phyloP scores from a whole-genome alignment of 2,329 filamentous ascomycete genomes.

The Trichoderma gracile region DNA sequence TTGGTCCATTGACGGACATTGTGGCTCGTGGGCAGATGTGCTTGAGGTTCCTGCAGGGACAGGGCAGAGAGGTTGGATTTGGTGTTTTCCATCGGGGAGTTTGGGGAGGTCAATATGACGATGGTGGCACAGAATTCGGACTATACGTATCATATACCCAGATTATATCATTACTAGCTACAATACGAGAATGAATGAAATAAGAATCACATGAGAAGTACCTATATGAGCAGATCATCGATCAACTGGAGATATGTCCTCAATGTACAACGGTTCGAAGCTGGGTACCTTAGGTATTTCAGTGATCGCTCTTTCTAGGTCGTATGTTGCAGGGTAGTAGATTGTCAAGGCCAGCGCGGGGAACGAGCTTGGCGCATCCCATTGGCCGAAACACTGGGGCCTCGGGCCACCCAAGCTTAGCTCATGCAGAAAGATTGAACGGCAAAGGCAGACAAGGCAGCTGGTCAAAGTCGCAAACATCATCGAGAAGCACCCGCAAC shows the following conservation, averaged over 20 bases:
- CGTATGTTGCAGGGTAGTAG: not conserved
- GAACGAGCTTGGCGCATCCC: conserved; percentile 11
- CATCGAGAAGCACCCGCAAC: not conserved
- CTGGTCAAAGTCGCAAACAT: conserved; percentile 14
- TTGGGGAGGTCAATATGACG: not conserved
- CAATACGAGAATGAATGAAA: conserved; percentile 1
- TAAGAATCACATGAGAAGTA: not conserved
- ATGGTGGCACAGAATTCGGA: not conserved
- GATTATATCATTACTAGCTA: not conserved
- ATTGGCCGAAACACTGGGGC: conserved; percentile 16
- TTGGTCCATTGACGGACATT: not conserved
- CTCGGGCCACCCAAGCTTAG: conserved; percentile 8
- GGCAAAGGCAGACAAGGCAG: not conserved
- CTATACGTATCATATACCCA: not conserved
- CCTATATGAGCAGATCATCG: not conserved
- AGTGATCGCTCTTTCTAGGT: too few species aligned
- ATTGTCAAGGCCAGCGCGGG: conserved; percentile 2
- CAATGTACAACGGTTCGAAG: too few species aligned
- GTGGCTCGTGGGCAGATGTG: not conserved
- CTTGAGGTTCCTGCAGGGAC: too few species aligned
- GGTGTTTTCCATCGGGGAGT: not conserved
- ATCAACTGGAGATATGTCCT: too few species aligned
- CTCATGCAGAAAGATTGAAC: conserved; percentile 7
- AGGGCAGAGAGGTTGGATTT: not conserved
- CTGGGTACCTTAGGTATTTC: too few species aligned